Conservation (phyloP, 345 rosid species). For the Raphanus raphanistrum region DNA sequence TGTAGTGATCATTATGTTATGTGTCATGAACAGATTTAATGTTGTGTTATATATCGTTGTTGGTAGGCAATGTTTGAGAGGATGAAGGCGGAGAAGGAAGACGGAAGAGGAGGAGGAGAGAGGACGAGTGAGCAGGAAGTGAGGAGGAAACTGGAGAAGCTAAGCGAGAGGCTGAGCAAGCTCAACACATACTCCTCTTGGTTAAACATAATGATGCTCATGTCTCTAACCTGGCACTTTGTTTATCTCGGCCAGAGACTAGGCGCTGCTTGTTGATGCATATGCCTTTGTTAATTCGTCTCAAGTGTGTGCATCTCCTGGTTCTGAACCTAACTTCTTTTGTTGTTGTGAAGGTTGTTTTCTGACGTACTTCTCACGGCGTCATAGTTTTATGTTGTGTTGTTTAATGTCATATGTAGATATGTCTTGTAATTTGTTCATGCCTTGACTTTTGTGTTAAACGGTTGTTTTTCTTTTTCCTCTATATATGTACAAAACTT, state of each 20-base stretch:
- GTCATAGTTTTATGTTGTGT: neutral
- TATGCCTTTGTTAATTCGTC: neutral
- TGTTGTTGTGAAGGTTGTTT: neutral
- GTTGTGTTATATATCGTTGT: neutral
- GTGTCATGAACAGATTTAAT: neutral
- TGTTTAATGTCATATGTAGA: neutral
- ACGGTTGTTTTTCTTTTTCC: neutral
- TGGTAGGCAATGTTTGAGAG: constrained; percentile 74
- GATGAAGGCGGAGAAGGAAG: constrained; percentile 75
- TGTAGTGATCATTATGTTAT: neutral
- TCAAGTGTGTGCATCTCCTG: neutral
- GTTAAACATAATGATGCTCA: constrained; percentile 52
- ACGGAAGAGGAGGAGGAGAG: constrained; percentile 67
- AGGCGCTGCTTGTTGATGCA: constrained; percentile 35
- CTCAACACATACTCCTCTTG: constrained; percentile 68
- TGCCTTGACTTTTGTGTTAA: neutral
- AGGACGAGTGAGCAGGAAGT: constrained; percentile 19
- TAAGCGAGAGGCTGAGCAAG: constrained; percentile 59
- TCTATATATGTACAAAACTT: neutral
- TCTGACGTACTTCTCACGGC: neutral
- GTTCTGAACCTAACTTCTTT: neutral
- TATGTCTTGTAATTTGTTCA: neutral
- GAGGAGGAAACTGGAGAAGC: constrained; percentile 37
- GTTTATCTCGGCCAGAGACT: constrained; percentile 59
- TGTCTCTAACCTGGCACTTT: constrained; percentile 71